A percentile compares a stretch with the other conserved stretches of the same genome.
These are phyloP conservation scores for Coprinopsis cinerea DNA, from an alignment of 768 basidiomycete genomes.

Conservation along the genomic window DNA sequence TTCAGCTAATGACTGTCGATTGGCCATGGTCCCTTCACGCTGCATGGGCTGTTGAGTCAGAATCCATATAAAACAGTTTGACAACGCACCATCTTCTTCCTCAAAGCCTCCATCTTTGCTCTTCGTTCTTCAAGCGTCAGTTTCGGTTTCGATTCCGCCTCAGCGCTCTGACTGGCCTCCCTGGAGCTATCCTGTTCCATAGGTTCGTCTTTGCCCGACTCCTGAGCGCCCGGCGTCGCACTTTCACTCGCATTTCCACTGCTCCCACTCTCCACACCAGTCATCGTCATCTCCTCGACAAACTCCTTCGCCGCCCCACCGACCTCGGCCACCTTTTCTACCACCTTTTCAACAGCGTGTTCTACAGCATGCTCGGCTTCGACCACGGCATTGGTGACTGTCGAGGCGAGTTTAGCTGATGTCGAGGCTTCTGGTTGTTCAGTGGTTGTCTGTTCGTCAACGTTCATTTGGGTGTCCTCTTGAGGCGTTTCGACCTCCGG, in stretches of 20 bases:
- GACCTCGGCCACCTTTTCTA: slow-evolving; percentile 19
- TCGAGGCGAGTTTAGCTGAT: slow-evolving; percentile 13
- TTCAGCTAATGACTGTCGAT: slow-evolving; percentile 79
- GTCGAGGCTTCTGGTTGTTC: slow-evolving; percentile 18
- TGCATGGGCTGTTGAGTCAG: slow-evolving; percentile 39
- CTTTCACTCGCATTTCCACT: slow-evolving; percentile 7
- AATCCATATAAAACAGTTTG: neutral
- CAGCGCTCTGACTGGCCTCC: slow-evolving; percentile 13
- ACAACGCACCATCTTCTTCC: slow-evolving; percentile 69
- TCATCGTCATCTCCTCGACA: slow-evolving; percentile 24
- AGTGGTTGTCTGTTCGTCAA: slow-evolving; percentile 16
- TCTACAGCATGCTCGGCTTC: slow-evolving; percentile 14
- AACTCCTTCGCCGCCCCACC: slow-evolving; percentile 23
- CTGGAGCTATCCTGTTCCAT: slow-evolving; percentile 2
- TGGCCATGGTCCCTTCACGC: slow-evolving; percentile 74
- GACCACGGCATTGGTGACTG: slow-evolving; percentile 5
- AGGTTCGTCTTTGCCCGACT: slow-evolving; percentile 5
- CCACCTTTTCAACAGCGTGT: slow-evolving; percentile 14
- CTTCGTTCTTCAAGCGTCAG: slow-evolving; percentile 67
- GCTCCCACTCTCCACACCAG: slow-evolving; percentile 19
- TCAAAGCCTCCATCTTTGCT: slow-evolving; percentile 69
- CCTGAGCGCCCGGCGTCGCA: neutral
- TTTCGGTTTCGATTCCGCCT: slow-evolving; percentile 22
- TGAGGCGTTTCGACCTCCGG: slow-evolving; percentile 2
- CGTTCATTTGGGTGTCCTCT: slow-evolving; percentile 9